Percentiles rank a stretch among this genome's conserved stretches.
phyloP scores from a whole-genome alignment of 2,329 filamentous ascomycete genomes.

The Pyrenochaeta sp. region DNA sequence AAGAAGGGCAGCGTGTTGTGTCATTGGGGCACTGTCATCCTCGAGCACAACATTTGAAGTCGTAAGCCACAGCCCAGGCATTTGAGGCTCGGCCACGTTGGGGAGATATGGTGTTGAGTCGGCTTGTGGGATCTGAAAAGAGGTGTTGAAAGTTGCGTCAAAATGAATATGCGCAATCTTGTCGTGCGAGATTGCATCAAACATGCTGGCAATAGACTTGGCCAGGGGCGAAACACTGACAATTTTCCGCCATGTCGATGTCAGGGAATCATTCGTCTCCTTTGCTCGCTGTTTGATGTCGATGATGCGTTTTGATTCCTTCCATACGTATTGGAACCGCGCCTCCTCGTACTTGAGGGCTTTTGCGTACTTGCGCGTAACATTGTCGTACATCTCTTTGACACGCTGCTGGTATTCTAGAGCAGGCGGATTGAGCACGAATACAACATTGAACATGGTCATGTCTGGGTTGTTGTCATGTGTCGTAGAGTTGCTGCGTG shows the following conservation, averaged over 20 bases:
- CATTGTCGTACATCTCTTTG: slow-evolving; percentile 84
- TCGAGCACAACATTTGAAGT: slow-evolving; percentile 79
- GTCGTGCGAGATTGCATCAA: slow-evolving; percentile 80
- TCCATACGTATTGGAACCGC: slow-evolving; percentile 88
- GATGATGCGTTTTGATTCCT: slow-evolving; percentile 84
- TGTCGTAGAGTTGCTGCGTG: slow-evolving; percentile 49
- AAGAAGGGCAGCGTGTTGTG: slow-evolving; percentile 86
- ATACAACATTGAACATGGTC: slow-evolving; percentile 98
- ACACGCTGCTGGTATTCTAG: slow-evolving; percentile 76
- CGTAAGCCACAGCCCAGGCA: slow-evolving; percentile 83
- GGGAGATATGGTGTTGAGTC: slow-evolving; percentile 77
- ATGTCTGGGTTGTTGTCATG: slow-evolving; percentile 69
- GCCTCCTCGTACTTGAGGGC: slow-evolving; percentile 93
- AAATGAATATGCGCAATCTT: slow-evolving; percentile 86
- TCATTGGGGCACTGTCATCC: slow-evolving; percentile 73
- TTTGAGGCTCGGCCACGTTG: slow-evolving; percentile 70
- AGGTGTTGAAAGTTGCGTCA: slow-evolving; percentile 67
- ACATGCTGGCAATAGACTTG: slow-evolving; percentile 81
- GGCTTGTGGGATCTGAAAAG: slow-evolving; percentile 68
- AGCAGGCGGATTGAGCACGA: slow-evolving; percentile 82
- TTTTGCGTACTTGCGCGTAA: slow-evolving; percentile 91
- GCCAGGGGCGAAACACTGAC: slow-evolving; percentile 78
- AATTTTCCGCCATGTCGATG: slow-evolving; percentile 73
- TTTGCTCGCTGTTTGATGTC: slow-evolving; percentile 81
- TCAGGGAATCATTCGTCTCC: slow-evolving; percentile 71